Conservation (phyloP, 2,329 filamentous ascomycete genomes). For the Lachnellula hyalina region DNA sequence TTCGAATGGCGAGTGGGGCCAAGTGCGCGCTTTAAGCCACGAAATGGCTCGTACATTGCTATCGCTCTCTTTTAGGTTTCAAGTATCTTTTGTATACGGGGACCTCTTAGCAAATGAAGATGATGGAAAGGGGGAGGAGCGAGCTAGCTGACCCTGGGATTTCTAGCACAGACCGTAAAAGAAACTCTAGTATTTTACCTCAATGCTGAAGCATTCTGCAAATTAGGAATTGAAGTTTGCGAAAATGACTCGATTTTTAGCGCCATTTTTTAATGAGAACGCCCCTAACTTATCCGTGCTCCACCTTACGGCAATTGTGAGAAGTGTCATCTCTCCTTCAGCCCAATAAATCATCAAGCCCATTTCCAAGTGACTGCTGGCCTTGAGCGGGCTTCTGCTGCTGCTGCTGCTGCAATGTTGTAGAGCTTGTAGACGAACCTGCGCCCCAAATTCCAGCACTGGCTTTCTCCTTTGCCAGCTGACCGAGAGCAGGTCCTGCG, state of each 20-base stretch:
- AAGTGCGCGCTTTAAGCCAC: too few relatives aligned
- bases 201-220: too few relatives aligned
- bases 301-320: neutral
- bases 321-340: conserved; percentile 19
- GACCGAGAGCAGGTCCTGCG: conserved; percentile 76
- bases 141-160: too few relatives aligned
- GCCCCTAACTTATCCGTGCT: conserved; percentile 4
- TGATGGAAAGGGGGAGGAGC: too few relatives aligned
- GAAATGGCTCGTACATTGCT: too few relatives aligned
- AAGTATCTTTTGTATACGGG: too few relatives aligned
- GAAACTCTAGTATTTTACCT: too few relatives aligned
- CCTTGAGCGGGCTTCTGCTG: conserved; percentile 19
- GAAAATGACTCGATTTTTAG: conserved; percentile 14
- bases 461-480: conserved; percentile 97
- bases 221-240: neutral
- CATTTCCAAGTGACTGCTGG: conserved; percentile 33
- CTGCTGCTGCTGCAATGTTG: conserved; percentile 16
- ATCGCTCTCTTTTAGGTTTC: too few relatives aligned
- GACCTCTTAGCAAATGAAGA: too few relatives aligned
- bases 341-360: conserved; percentile 42
- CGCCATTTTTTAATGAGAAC: conserved; percentile 16
- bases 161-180: too few relatives aligned
- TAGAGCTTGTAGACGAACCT: conserved; percentile 38
- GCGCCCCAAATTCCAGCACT: conserved; percentile 91
- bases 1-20: too few relatives aligned